phyloP scores from a whole-genome alignment of 2,329 filamentous ascomycete genomes.

The Beauveria brongniartii region DNA sequence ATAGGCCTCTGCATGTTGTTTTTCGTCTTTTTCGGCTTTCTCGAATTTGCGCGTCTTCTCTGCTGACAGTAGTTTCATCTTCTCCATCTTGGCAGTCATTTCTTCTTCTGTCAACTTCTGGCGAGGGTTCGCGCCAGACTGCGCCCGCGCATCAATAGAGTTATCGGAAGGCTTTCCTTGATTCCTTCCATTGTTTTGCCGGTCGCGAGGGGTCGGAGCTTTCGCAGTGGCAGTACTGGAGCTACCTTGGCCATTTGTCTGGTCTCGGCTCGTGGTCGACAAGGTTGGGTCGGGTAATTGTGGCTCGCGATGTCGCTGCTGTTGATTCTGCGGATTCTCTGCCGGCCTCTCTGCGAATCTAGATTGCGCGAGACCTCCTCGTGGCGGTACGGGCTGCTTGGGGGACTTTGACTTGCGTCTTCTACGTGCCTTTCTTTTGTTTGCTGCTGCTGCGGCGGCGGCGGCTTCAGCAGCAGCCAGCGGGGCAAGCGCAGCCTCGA shows the following conservation, averaged over 20 bases:
- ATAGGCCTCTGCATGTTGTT: constrained; percentile 45
- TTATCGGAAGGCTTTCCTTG: constrained; percentile 21
- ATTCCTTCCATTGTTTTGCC: constrained; percentile 2
- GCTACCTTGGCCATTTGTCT: not conserved
- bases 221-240: not conserved
- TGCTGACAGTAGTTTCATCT: constrained; percentile 49
- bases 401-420: constrained; percentile 5
- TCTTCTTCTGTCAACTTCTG: constrained; percentile 53
- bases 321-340: not conserved
- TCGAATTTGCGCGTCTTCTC: constrained; percentile 54
- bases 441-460: not conserved
- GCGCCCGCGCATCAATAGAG: constrained; percentile 32
- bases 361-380: constrained; percentile 22
- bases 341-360: constrained; percentile 26
- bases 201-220: not conserved
- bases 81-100: constrained; percentile 50
- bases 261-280: not conserved
- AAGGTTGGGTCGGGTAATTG: not conserved
- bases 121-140: constrained; percentile 50
- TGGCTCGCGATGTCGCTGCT: not conserved
- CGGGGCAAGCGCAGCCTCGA: constrained; percentile 9
- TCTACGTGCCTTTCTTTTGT: constrained; percentile 6
- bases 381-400: constrained; percentile 11
- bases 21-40: constrained; percentile 48
- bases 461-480: not conserved